A percentile compares a stretch with the other conserved stretches of the same genome.
Conservation (phyloP, 768 basidiomycete species). For the Pleurotus pulmonarius region DNA sequence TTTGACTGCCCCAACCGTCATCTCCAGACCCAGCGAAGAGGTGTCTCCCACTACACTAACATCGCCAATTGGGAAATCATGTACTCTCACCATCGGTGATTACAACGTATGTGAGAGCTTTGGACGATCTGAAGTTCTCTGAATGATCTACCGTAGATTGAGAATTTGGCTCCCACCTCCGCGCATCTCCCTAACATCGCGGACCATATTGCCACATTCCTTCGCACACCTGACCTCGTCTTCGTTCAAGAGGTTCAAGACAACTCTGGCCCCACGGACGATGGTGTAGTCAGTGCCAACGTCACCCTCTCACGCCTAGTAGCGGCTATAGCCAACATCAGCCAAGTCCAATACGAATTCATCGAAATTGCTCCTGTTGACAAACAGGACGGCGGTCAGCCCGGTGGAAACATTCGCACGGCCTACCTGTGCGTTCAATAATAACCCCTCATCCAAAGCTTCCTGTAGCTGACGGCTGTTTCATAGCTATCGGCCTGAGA, state of each 20-base stretch:
- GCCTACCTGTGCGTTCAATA: constrained; percentile 44
- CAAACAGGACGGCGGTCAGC: constrained; percentile 54
- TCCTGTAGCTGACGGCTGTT: not conserved
- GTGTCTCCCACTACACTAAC: constrained; percentile 37
- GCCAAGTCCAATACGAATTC: constrained; percentile 43
- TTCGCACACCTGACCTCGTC: constrained; percentile 53
- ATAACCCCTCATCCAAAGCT: not conserved
- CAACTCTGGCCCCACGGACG: constrained; percentile 46
- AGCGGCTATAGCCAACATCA: constrained; percentile 40
- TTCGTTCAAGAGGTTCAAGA: constrained; percentile 67
- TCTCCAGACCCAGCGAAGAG: constrained; percentile 29
- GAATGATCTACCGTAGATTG: constrained; percentile 33
- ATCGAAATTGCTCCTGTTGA: constrained; percentile 49
- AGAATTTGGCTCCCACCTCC: constrained; percentile 51
- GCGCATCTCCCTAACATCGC: constrained; percentile 46
- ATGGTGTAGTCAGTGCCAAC: constrained; percentile 52
- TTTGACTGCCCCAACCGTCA: constrained; percentile 46
- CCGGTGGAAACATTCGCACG: constrained; percentile 61
- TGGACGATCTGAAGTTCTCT: not conserved
- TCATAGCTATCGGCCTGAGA: constrained; percentile 44
- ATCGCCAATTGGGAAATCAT: constrained; percentile 28
- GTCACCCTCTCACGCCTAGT: constrained; percentile 47
- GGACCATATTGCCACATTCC: constrained; percentile 43
- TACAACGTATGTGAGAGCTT: constrained; percentile 43
- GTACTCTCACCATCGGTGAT: constrained; percentile 51